Evolutionary conservation across 225 moss, liverwort and hornwort genomes (phyloP).

Genomic region (Pleurozium schreberi): DNA sequence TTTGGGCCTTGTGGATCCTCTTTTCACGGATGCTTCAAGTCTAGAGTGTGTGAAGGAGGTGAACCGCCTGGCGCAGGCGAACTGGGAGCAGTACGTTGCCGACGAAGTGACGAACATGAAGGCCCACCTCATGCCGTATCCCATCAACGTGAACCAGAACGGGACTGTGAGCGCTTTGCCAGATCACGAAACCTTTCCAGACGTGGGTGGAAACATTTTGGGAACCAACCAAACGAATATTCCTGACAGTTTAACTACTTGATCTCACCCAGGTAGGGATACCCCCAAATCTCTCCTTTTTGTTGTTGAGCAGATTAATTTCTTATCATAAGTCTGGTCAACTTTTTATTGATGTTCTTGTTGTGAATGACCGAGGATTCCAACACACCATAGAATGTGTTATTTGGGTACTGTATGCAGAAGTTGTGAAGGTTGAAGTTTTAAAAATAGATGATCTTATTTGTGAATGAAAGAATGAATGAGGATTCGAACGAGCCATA

Average conservation of each 20-base stretch:
- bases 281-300: neutral
- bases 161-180: constrained; percentile 40
- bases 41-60: constrained; percentile 53
- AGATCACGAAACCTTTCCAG: constrained; percentile 52
- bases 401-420: too few relatives aligned
- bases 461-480: neutral
- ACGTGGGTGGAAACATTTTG: constrained; percentile 66
- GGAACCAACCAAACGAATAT: constrained; percentile 39
- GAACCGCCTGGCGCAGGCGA: constrained; percentile 49
- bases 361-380: neutral
- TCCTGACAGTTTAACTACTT: constrained; percentile 63
- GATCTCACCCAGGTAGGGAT: neutral
- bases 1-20: constrained; percentile 29
- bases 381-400: neutral
- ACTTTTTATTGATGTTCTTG: neutral
- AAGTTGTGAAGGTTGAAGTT: neutral
- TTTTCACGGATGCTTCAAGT: constrained; percentile 35
- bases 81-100: constrained; percentile 58
- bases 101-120: constrained; percentile 58
- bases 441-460: neutral
- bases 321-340: neutral
- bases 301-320: neutral
- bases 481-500: neutral
- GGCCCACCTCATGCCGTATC: constrained; percentile 68
- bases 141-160: constrained; percentile 40